Evolutionary conservation across 352 stramenopile genomes (phyloP), one percentile per base, ranked within the genome.

Genomic region (Hyaloperonospora brassicae): DNA sequence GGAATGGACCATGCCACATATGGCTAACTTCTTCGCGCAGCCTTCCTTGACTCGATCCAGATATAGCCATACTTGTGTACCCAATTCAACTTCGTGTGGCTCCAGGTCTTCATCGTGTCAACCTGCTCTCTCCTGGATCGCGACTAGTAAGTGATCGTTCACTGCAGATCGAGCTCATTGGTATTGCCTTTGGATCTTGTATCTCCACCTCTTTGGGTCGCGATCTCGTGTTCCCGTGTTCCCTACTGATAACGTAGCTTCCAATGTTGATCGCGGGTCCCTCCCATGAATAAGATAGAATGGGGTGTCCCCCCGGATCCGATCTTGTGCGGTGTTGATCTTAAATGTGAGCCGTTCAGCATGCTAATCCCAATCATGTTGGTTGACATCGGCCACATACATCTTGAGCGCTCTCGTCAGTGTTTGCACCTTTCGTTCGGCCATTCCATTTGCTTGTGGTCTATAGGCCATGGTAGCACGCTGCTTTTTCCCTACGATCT

Each of bases 111-210:
- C 44, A 8, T 53, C 49, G 3, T 52, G 24, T 4, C n/a, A 36
- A 43, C 47, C 43, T 1, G 35, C 35, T 21, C 44, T 23, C 1
- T 23, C 38, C 3, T 27, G 31, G 13, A 57, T 50, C 1, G 51
- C 51, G 5, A 43, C 52, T n/a, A n/a, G 24, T 1, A 52, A 35
- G 0, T 12, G 23, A 21, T 53, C 43, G 1, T 39, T 30, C 1
- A 46, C 42, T 30, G 23, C 34, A 2, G 11, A 9, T 17, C 55
- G 5, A 0, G 49, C 48, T 1, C 25, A 17, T 14, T 50, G 24
- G n/a, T 60, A 60, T 0, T 64, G 38, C 9, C 31, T 21, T 12
- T 59, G 50, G 0, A 64, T 34, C 2, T 34, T 44, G 5, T 50
- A 56, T 10, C 57, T 21, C 50, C 46, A 64, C 34, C 31, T 17